phyloP scores from a whole-genome alignment of 495 filamentous ascomycete species.

The Aspergillus egyptiacus region DNA sequence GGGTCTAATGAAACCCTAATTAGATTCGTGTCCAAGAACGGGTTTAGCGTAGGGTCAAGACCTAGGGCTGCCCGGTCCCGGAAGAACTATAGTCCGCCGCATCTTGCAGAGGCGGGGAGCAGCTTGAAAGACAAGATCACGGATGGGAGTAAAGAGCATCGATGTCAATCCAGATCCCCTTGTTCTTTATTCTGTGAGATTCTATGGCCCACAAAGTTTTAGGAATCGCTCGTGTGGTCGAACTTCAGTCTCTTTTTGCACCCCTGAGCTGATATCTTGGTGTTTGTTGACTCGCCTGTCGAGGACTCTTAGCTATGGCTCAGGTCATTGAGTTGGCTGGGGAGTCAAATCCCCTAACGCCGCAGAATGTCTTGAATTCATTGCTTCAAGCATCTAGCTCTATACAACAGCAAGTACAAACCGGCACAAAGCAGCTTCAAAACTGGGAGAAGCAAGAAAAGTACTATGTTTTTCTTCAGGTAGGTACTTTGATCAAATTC shows the following conservation, averaged over 20 bases:
- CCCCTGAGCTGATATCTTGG: not conserved
- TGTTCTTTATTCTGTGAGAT: not conserved
- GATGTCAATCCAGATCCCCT: conserved; percentile 5
- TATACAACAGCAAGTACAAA: conserved; percentile 67
- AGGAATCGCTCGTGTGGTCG: not conserved
- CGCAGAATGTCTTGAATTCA: conserved; percentile 63
- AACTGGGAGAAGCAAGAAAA: conserved; percentile 73
- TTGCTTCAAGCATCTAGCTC: conserved; percentile 68
- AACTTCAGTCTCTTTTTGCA: conserved; percentile 5
- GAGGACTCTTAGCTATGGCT: conserved; percentile 28
- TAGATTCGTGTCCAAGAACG: conserved; percentile 4
- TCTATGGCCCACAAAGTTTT: conserved; percentile 2
- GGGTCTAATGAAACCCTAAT: conserved; percentile 21
- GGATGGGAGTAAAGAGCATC: too few species aligned
- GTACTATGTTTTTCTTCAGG: conserved; percentile 79
- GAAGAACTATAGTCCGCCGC: conserved; percentile 22
- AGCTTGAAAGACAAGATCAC: too few species aligned
- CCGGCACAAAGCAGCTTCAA: conserved; percentile 75
- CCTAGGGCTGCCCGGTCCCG: conserved; percentile 28
- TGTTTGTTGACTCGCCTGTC: conserved; percentile 3
- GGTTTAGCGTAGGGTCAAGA: conserved; percentile 24
- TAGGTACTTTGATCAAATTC: conserved; percentile 13
- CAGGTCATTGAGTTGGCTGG: conserved; percentile 49
- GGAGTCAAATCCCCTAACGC: conserved; percentile 57
- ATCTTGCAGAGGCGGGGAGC: conserved; percentile 26